Conservation (phyloP, 805 yeast genomes). For the Candida nanaspora region DNA sequence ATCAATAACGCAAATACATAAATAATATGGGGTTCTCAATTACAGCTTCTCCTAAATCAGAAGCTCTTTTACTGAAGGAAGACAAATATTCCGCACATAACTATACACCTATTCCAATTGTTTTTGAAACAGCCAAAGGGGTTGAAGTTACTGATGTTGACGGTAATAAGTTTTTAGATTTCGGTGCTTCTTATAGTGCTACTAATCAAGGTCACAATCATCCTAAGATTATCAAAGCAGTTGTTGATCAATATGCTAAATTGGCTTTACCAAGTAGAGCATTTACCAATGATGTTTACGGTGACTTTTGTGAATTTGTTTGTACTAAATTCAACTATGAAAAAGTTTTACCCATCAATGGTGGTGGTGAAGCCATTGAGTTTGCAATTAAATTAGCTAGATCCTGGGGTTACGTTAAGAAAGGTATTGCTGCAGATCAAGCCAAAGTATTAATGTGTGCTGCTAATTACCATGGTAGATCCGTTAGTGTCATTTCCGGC, state of each 20-base stretch:
- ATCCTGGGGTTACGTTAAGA: conserved; percentile 24
- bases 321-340: conserved; percentile 20
- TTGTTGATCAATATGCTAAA: conserved; percentile 21
- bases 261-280: conserved; percentile 25
- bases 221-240: conserved; percentile 22
- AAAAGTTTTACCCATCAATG: conserved; percentile 24
- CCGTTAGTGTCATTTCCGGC: conserved; percentile 32
- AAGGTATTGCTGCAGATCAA: conserved; percentile 17
- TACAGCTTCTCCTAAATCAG: conserved; percentile 12
- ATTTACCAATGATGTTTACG: conserved; percentile 17
- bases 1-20: neutral
- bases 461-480: conserved; percentile 32
- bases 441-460: conserved; percentile 26
- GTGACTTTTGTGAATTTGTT: conserved; percentile 18
- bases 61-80: conserved; percentile 10
- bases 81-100: conserved; percentile 20
- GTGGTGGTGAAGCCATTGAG: conserved; percentile 30
- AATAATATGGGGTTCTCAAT: conserved; percentile 8
- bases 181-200: conserved; percentile 21
- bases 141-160: conserved; percentile 18
- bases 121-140: conserved; percentile 16
- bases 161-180: conserved; percentile 18
- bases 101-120: conserved; percentile 22
- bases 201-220: conserved; percentile 23
- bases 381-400: conserved; percentile 31